Conservation (phyloP, 352 stramenopile genomes). For the Aphanomyces euteiches region DNA sequence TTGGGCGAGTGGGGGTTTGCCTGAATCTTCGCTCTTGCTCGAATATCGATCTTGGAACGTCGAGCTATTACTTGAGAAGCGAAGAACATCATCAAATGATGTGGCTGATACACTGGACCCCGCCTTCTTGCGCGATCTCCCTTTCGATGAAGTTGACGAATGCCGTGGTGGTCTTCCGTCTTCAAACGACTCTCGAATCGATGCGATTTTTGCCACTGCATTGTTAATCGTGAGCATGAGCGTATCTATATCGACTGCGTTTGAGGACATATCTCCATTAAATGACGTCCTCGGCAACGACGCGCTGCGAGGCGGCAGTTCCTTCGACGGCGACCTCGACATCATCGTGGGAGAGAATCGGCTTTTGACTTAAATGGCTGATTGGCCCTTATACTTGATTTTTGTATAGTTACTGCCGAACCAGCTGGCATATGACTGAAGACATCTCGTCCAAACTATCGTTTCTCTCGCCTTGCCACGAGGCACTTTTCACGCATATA, state of each 20-base stretch:
- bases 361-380: neutral
- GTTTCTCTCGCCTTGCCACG: no score
- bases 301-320: slow-evolving; percentile 6
- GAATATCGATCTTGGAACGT: slow-evolving; percentile 7
- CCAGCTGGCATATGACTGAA: no score
- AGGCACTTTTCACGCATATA: no score
- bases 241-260: slow-evolving; percentile 26
- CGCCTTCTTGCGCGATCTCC: neutral
- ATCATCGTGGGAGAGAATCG: neutral
- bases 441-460: no score
- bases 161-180: slow-evolving; percentile 23
- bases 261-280: neutral
- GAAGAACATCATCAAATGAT: slow-evolving; percentile 7
- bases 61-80: slow-evolving; percentile 5
- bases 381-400: neutral
- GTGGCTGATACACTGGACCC: neutral
- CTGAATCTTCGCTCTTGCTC: neutral
- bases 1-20: neutral
- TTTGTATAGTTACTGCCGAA: neutral
- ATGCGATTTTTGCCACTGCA: slow-evolving; percentile 26
- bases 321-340: slow-evolving; percentile 12
- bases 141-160: slow-evolving; percentile 21
- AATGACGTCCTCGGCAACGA: neutral
- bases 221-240: slow-evolving; percentile 32
- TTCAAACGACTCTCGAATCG: slow-evolving; percentile 29